These are phyloP conservation scores for Xylariaceae sp. DNA, from an alignment of 2,329 filamentous ascomycete species.

Conservation along the genomic window DNA sequence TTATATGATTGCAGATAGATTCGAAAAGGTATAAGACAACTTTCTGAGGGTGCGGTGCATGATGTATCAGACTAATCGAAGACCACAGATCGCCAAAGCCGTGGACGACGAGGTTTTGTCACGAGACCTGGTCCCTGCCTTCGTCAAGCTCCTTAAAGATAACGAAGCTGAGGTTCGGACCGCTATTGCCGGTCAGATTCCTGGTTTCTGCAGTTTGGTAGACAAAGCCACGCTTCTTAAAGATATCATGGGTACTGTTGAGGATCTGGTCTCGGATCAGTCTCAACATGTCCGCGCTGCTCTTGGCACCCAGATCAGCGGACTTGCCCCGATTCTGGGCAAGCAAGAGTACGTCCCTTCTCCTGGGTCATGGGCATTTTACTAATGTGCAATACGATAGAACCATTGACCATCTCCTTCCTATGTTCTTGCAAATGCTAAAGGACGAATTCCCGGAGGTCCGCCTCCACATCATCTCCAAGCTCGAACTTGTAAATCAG, in stretches of 20 bases:
- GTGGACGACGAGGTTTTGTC: slow-evolving; percentile 96
- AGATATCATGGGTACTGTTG: slow-evolving; percentile 94
- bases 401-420: slow-evolving; percentile 92
- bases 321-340: slow-evolving; percentile 90
- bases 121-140: slow-evolving; percentile 89
- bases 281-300: slow-evolving; percentile 96
- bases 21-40: slow-evolving; percentile 74
- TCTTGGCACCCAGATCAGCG: slow-evolving; percentile 93
- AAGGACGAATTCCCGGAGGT: slow-evolving; percentile 99
- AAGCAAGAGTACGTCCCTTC: slow-evolving; percentile 76
- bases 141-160: slow-evolving; percentile 96
- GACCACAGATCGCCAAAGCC: slow-evolving; percentile 82
- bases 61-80: not conserved
- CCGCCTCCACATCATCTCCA: slow-evolving; percentile 98
- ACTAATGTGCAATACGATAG: slow-evolving; percentile 42
- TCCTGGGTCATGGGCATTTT: slow-evolving; percentile 10
- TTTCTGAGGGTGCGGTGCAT: slow-evolving; percentile 8
- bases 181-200: slow-evolving; percentile 95
- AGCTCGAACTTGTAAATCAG: slow-evolving; percentile 96
- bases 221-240: slow-evolving; percentile 84
- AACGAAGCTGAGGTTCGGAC: slow-evolving; percentile 96
- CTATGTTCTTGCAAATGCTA: slow-evolving; percentile 99
- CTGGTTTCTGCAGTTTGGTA: slow-evolving; percentile 88
- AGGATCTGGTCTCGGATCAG: slow-evolving; percentile 91
- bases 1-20: slow-evolving; percentile 98